Percentiles rank a stretch among this genome's conserved stretches.
These are phyloP conservation scores for Lipomyces chichibuensis DNA, from an alignment of 805 yeast species.

Conservation along the genomic window DNA sequence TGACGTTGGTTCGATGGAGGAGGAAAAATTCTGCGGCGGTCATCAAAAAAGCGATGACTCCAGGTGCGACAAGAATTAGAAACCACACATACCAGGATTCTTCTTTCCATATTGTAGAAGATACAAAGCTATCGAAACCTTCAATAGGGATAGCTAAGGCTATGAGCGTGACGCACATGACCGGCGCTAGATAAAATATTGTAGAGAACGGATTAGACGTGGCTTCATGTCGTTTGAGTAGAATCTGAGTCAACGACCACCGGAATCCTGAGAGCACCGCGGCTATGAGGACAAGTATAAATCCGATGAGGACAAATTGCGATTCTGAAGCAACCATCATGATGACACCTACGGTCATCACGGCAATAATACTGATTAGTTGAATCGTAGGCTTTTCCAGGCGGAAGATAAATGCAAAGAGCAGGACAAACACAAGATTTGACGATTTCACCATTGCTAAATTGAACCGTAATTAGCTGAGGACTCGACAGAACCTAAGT, in stretches of 20 bases:
- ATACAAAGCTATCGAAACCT: slow-evolving; percentile 59
- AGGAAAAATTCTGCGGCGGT: slow-evolving; percentile 63
- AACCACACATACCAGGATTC: slow-evolving; percentile 61
- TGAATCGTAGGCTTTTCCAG: slow-evolving; percentile 75
- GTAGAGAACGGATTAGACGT: slow-evolving; percentile 75
- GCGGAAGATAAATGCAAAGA: slow-evolving; percentile 82
- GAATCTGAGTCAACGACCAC: slow-evolving; percentile 92
- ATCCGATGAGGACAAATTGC: slow-evolving; percentile 55
- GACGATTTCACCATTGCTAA: slow-evolving; percentile 79
- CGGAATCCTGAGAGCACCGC: slow-evolving; percentile 85
- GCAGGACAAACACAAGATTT: slow-evolving; percentile 80
- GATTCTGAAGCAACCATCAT: slow-evolving; percentile 68
- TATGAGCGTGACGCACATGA: slow-evolving; percentile 69
- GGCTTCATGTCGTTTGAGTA: slow-evolving; percentile 62
- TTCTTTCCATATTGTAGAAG: slow-evolving; percentile 65
- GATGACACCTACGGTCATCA: slow-evolving; percentile 83
- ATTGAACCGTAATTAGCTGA: neutral
- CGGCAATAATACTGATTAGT: slow-evolving; percentile 65
- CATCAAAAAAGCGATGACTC: slow-evolving; percentile 84
- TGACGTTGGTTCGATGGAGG: slow-evolving; percentile 76
- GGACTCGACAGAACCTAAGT: neutral
- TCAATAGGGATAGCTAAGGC: slow-evolving; percentile 69
- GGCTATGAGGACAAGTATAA: slow-evolving; percentile 72
- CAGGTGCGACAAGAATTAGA: slow-evolving; percentile 72
- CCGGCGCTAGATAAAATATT: slow-evolving; percentile 80